A percentile compares a stretch with the other conserved stretches of the same genome.
phyloP scores from a whole-genome alignment of 495 filamentous ascomycete species.

The Jackrogersella minutella region DNA sequence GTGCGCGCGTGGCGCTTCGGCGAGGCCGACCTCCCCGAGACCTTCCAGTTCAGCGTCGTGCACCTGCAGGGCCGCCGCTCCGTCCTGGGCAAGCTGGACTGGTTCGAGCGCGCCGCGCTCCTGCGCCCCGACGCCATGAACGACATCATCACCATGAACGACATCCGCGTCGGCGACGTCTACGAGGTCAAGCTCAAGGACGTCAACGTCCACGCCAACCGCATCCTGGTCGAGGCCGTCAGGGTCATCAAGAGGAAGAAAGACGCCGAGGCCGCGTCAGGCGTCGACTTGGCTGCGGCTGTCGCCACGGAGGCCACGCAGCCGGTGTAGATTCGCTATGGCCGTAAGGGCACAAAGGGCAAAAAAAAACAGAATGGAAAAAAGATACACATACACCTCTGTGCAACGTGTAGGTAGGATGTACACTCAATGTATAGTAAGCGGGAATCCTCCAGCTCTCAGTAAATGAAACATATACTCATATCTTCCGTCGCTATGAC shows the following conservation, averaged over 20 bases:
- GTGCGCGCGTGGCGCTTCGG: constrained; percentile 78
- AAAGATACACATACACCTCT: too few species aligned
- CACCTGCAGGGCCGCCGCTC: constrained; percentile 22
- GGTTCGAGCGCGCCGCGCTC: constrained; percentile 48
- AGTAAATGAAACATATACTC: not conserved
- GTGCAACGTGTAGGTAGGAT: not conserved
- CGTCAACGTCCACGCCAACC: constrained; percentile 61
- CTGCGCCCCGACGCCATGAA: constrained; percentile 46
- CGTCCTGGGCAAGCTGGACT: constrained; percentile 48
- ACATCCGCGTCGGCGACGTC: constrained; percentile 57
- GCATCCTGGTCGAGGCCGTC: constrained; percentile 63
- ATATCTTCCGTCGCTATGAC: not conserved
- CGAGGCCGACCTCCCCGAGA: constrained; percentile 67
- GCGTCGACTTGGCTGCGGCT: too few species aligned
- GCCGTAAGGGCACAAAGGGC: too few species aligned
- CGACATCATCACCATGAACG: constrained; percentile 43
- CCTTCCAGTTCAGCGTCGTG: constrained; percentile 63
- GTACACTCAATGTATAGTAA: not conserved
- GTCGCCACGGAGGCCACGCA: too few species aligned
- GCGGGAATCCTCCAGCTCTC: not conserved
- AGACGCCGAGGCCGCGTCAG: too few species aligned
- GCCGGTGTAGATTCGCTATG: too few species aligned
- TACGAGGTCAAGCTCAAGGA: constrained; percentile 66
- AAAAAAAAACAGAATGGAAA: too few species aligned
- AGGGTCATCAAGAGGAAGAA: constrained; percentile 52